Conservation (phyloP, 768 basidiomycete genomes). For the Cubamyces sp. region DNA sequence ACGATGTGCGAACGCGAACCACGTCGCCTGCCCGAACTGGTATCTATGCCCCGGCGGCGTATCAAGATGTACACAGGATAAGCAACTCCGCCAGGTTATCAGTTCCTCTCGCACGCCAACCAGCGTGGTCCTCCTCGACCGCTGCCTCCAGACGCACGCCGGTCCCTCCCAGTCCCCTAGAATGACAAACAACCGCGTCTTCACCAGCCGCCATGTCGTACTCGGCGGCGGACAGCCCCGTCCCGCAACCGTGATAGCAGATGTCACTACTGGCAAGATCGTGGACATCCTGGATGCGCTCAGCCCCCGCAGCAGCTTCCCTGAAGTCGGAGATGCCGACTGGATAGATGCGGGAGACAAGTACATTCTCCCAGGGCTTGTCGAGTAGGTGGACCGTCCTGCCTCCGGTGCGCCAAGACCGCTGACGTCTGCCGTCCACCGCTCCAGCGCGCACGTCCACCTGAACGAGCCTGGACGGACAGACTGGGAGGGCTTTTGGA, state of each 20-base stretch:
- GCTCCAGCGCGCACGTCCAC: slow-evolving; percentile 81
- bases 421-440: not conserved
- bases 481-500: slow-evolving; percentile 93
- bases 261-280: slow-evolving; percentile 46
- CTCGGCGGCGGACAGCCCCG: slow-evolving; percentile 29
- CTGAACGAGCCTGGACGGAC: slow-evolving; percentile 93
- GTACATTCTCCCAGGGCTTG: slow-evolving; percentile 54
- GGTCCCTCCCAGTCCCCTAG: not conserved
- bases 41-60: not conserved
- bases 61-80: slow-evolving; percentile 10
- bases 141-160: not conserved
- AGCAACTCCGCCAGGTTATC: not conserved
- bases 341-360: slow-evolving; percentile 44
- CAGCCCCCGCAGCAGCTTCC: slow-evolving; percentile 25
- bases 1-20: slow-evolving; percentile 4
- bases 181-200: slow-evolving; percentile 23
- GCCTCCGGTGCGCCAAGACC: not conserved
- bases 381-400: slow-evolving; percentile 47
- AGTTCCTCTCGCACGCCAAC: not conserved
- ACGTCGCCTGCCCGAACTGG: slow-evolving; percentile 18
- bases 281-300: slow-evolving; percentile 34
- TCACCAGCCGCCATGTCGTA: slow-evolving; percentile 34
- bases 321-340: slow-evolving; percentile 32
- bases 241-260: slow-evolving; percentile 49
- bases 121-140: not conserved